Base-by-base conservation (phyloP, 208 protist genomes). In the Angomonas deanei region DNA sequence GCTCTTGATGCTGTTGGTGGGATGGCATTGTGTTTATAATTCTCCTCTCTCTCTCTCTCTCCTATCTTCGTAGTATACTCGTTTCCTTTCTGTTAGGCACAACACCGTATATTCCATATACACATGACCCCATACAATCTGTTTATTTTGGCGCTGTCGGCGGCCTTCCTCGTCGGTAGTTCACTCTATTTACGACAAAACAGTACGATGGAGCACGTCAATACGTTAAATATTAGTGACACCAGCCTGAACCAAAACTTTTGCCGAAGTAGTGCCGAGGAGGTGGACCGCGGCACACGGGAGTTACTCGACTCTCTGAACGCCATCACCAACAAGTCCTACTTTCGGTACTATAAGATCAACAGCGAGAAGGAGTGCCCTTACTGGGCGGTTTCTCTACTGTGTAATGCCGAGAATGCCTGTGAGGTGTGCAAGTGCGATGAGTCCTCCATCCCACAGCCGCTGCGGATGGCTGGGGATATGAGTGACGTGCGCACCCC, bases 281-380 rank as follows among this genome's bases (percentile, higher is more conserved):
- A 85, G 15, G 68, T 96, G 6, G 78, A 82, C 27, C 39, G 58
- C 1, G 73, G 68, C 21, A 84, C 82, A 11, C 63, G 61, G 11
- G 62, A 34, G 15, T 52, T 92, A 46, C 66, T 89, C 0, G 30
- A 63, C 3, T 39, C 89, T 1, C 66, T 96, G 10, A 93, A 96
- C 71, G 63, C 64, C 17, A 86, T 96, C 38, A 91, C 86, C 0
- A 66, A 50, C 3, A 67, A 77, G 10, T 73, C 84, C 0, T 96
- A 84, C 78, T 96, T 94, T 71, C 85, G 88, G 39, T 96, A 89
- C 64, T 96, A 85, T 73, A 94, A 93, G 62, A 80, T 92, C 3
- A 92, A 91, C 70, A 80, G 73, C 17, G 83, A 92, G 23, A 89
- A 86, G 49, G 60, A 56, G 1, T 96, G 91, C 62, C 88, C 86